Conservation (phyloP, 2,329 filamentous ascomycete genomes). For the Pezicula neosporulosa region DNA sequence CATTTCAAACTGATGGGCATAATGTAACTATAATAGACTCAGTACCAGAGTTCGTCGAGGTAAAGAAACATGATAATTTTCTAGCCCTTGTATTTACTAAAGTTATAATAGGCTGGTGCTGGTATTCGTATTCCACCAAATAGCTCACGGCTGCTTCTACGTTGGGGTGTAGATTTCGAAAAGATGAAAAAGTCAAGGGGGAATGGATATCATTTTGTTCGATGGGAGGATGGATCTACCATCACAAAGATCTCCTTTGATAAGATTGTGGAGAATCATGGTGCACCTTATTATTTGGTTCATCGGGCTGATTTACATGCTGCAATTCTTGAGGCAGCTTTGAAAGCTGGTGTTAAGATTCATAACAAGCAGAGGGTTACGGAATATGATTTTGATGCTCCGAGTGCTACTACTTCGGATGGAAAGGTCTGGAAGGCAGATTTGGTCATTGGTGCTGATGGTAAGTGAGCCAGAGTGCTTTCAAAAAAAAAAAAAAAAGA, state of each 20-base stretch:
- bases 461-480: conserved; percentile 2
- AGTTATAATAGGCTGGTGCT: conserved; percentile 42
- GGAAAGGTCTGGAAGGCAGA: conserved; percentile 26
- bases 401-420: conserved; percentile 13
- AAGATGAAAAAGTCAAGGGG: conserved; percentile 24
- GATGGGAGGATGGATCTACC: conserved; percentile 22
- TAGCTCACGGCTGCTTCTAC: conserved; percentile 24
- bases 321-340: conserved; percentile 25
- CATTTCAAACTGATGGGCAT: conserved; percentile 17
- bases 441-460: conserved; percentile 33
- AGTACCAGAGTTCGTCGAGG: conserved; percentile 31
- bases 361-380: conserved; percentile 20
- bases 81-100: background rate
- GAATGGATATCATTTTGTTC: conserved; percentile 21
- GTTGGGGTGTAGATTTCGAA: conserved; percentile 17
- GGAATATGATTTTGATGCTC: conserved; percentile 13
- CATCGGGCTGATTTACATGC: conserved; percentile 34
- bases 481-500: too few species aligned
- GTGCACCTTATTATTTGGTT: conserved; percentile 31
- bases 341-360: conserved; percentile 23
- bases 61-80: conserved; percentile 22
- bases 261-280: conserved; percentile 19
- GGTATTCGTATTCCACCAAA: conserved; percentile 33
- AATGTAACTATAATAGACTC: conserved; percentile 33
- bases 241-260: conserved; percentile 22